Base-by-base conservation (phyloP, 139 green algal species). In the Volvox reticuliferus region DNA sequence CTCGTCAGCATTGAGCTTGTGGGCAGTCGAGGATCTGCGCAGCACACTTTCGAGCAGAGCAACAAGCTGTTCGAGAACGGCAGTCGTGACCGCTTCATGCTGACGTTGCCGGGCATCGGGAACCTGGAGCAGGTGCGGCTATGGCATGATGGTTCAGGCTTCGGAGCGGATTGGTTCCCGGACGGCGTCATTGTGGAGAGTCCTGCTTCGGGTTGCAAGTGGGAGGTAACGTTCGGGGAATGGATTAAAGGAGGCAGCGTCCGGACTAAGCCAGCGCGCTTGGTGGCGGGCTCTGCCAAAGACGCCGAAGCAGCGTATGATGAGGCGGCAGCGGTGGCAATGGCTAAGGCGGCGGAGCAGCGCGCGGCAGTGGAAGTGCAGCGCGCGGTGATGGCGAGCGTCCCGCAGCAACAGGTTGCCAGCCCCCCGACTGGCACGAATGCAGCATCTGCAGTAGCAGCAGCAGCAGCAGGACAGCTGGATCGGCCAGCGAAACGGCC, bases 61-160 rank as follows among this genome's bases (percentile, higher is more conserved):
- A 88, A 91, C 73, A n/a, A 67, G n/a, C 79, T 95, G 79, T 95
- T 95, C 89, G 93, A 95, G 88, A 79, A 71, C 12, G 61, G 68
- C 37, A 82, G 69, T 37, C 32, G 85, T 0, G 93, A 95, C 67
- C 71, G 61, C 20, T 95, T 95, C 82, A 36, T n/a, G 0, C 3
- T 95, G 22, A 87, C 78, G 26, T 21, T 95, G 14, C 91, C 93
- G 1, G 93, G 93, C 65, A 91, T 91, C 33, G 93, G 93, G 18
- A 78, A 93, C 71, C 13, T 95, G 19, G 5, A 62, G 20, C 69
- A 24, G n/a, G 22, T 95, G 28, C 65, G 87, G 5, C 19, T 67
- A n/a, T 93, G 93, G 91, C 92, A 94, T 32, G 90, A 94, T n/a
- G 92, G 92, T 9, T 82, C 76, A 2, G 92, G 92, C 24, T 91